These are phyloP conservation scores for Aspergillus proliferans DNA, from an alignment of 2,329 filamentous ascomycete genomes.

Conservation along the genomic window DNA sequence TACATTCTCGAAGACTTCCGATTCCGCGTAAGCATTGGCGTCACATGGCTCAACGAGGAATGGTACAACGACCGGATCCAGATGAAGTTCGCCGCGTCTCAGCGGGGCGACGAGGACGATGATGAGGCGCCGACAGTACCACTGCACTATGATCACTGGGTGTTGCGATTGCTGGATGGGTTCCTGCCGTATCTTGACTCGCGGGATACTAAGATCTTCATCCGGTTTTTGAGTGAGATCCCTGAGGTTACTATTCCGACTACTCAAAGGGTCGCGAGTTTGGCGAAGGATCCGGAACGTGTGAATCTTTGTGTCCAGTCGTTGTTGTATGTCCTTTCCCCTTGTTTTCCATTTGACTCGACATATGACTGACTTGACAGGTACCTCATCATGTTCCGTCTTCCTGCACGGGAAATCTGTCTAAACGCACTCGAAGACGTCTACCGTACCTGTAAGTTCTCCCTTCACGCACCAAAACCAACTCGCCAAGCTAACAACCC, in stretches of 20 bases:
- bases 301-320: conserved; percentile 54
- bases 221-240: conserved; percentile 86
- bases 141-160: conserved; percentile 70
- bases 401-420: conserved; percentile 52
- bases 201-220: conserved; percentile 74
- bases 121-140: conserved; percentile 34
- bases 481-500: not conserved
- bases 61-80: conserved; percentile 85
- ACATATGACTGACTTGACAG: conserved; percentile 22
- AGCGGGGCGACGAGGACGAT: conserved; percentile 40
- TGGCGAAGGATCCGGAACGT: conserved; percentile 59
- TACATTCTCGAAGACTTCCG: conserved; percentile 93
- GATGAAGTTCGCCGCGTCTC: conserved; percentile 37
- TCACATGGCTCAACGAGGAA: conserved; percentile 93
- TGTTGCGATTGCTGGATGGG: conserved; percentile 74
- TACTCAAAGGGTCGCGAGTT: conserved; percentile 61
- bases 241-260: conserved; percentile 69
- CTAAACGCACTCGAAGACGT: conserved; percentile 55
- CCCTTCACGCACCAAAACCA: not conserved
- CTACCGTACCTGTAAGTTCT: conserved; percentile 47
- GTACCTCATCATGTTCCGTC: conserved; percentile 54
- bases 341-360: not conserved
- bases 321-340: conserved; percentile 43
- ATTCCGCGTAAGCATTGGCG: conserved; percentile 78
- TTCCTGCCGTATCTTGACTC: conserved; percentile 87